Conservation (phyloP, 106 monocot species). For the Acorus calamus region DNA sequence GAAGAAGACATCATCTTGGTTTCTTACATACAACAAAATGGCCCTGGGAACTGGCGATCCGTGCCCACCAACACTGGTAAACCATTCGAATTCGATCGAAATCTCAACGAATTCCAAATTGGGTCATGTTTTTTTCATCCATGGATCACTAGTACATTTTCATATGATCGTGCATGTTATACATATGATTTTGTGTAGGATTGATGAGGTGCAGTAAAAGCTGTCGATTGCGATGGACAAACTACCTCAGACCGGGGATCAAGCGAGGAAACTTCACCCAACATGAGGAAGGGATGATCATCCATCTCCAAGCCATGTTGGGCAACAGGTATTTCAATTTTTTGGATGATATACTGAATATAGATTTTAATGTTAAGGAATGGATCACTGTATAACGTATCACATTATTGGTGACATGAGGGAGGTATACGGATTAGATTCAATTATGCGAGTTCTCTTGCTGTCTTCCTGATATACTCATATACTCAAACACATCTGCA, state of each 20-base stretch:
- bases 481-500: neutral
- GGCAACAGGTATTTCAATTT: conserved; percentile 41
- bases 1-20: conserved; percentile 52
- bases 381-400: too few species aligned
- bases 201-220: conserved; percentile 73
- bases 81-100: neutral
- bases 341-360: too few species aligned
- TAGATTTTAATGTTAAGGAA: too few species aligned
- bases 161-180: too few species aligned
- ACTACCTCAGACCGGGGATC: conserved; percentile 71
- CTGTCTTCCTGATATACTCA: too few species aligned
- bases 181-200: conserved; percentile 13
- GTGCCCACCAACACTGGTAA: conserved; percentile 42
- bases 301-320: conserved; percentile 52
- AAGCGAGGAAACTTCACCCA: conserved; percentile 63
- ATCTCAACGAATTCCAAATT: conserved; percentile 1
- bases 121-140: neutral
- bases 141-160: too few species aligned
- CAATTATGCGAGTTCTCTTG: too few species aligned
- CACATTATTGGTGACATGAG: too few species aligned
- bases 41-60: conserved; percentile 46
- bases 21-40: conserved; percentile 45
- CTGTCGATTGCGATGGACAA: conserved; percentile 67
- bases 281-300: conserved; percentile 47
- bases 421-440: too few species aligned